phyloP scores from a whole-genome alignment of 768 basidiomycete genomes.

The Xerocomellus dryophilus region DNA sequence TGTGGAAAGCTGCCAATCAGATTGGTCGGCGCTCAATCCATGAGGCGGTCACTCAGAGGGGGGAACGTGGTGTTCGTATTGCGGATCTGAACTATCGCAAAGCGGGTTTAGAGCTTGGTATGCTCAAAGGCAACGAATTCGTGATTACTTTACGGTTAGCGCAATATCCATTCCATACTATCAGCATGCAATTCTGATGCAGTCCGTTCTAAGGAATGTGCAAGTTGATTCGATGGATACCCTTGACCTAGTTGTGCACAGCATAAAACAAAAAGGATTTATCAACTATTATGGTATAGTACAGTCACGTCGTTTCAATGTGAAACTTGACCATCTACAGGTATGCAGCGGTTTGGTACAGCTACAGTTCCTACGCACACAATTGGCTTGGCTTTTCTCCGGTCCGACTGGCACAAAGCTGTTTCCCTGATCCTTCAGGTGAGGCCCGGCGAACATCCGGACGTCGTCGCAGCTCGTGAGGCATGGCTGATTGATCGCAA shows the following conservation, averaged over 20 bases:
- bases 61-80: slow-evolving; percentile 86
- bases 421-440: slow-evolving; percentile 76
- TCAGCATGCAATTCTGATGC: neutral
- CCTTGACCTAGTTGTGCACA: slow-evolving; percentile 72
- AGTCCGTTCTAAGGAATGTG: slow-evolving; percentile 60
- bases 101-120: slow-evolving; percentile 82
- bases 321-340: slow-evolving; percentile 38
- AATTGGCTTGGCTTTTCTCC: slow-evolving; percentile 87
- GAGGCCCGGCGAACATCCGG: slow-evolving; percentile 89
- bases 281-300: slow-evolving; percentile 92
- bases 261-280: slow-evolving; percentile 82
- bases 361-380: slow-evolving; percentile 93
- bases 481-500: slow-evolving; percentile 87
- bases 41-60: slow-evolving; percentile 65
- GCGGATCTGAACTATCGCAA: slow-evolving; percentile 86
- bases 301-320: neutral
- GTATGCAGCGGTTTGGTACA: slow-evolving; percentile 99
- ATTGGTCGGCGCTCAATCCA: slow-evolving; percentile 53
- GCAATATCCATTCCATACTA: slow-evolving; percentile 15
- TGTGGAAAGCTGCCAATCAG: slow-evolving; percentile 82
- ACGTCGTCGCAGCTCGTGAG: slow-evolving; percentile 77
- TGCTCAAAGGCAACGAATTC: slow-evolving; percentile 96
- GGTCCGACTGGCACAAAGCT: slow-evolving; percentile 88
- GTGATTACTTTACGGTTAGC: slow-evolving; percentile 85
- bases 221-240: slow-evolving; percentile 70